Conservation (phyloP, 1,284 basidiomycete species). For the Apiotrichum siamense region DNA sequence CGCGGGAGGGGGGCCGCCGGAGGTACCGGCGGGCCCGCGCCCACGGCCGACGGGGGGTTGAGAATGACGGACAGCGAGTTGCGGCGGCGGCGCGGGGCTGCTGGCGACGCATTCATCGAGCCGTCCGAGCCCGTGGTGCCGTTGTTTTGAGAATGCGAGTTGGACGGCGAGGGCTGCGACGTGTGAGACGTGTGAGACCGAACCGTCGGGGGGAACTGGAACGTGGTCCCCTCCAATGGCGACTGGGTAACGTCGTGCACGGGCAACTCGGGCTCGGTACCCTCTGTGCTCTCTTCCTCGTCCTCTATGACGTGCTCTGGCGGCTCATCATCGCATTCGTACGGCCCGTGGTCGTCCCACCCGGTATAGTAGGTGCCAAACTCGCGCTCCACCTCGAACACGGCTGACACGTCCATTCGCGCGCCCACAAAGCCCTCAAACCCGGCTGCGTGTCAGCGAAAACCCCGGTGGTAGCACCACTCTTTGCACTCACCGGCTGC, state of each 20-base stretch:
- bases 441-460: slow-evolving; percentile 53
- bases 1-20: background rate
- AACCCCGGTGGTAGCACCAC: background rate
- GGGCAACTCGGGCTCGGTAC: background rate
- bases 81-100: slow-evolving; percentile 13
- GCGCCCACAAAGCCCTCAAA: slow-evolving; percentile 70
- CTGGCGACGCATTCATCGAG: background rate
- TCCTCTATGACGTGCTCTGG: slow-evolving; percentile 15
- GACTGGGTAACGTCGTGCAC: background rate
- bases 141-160: too few species aligned
- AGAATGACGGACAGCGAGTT: slow-evolving; percentile 17
- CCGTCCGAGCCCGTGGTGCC: too few species aligned
- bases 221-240: slow-evolving; percentile 3
- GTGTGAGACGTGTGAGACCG: background rate
- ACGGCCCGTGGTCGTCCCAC: slow-evolving; percentile 50
- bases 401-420: slow-evolving; percentile 65
- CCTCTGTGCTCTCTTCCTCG: slow-evolving; percentile 12
- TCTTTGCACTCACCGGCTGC: slow-evolving; percentile 57
- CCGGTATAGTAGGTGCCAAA: slow-evolving; percentile 46
- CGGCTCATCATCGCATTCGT: slow-evolving; percentile 23
- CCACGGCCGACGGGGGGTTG: slow-evolving; percentile 1
- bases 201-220: background rate
- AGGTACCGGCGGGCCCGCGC: slow-evolving; percentile 1
- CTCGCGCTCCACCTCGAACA: slow-evolving; percentile 77
- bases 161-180: background rate